Evolutionary conservation across 2,329 filamentous ascomycete species (phyloP).

Genomic region (Pseudocercospora macadamiae): DNA sequence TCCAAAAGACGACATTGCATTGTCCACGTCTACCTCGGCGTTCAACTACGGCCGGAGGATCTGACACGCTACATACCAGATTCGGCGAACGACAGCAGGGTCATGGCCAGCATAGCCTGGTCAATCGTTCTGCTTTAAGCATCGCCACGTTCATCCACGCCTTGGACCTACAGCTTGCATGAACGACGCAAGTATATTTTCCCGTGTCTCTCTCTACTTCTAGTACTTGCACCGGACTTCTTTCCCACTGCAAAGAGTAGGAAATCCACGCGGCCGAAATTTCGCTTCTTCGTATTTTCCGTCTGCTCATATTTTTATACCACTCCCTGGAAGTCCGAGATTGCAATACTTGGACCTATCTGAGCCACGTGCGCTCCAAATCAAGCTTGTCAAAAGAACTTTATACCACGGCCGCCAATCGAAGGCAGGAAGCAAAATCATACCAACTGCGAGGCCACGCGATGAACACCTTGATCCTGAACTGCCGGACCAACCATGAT

Average conservation of each 20-base stretch:
- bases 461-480: not conserved
- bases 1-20: too few species aligned
- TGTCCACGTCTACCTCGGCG: too few species aligned
- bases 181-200: not conserved
- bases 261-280: not conserved
- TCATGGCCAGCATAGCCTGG: not conserved
- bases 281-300: not conserved
- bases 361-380: slow-evolving; percentile 3
- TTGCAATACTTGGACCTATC: slow-evolving; percentile 6
- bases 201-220: not conserved
- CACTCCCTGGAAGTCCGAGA: not conserved
- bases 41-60: too few species aligned
- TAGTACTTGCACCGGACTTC: not conserved
- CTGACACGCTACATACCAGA: too few species aligned
- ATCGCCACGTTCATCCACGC: not conserved
- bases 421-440: slow-evolving; percentile 1
- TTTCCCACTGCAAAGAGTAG: not conserved
- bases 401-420: slow-evolving; percentile 1
- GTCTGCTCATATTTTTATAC: slow-evolving; percentile 1
- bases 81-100: not conserved
- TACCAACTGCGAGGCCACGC: slow-evolving; percentile 4
- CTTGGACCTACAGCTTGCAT: not conserved
- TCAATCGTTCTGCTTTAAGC: not conserved
- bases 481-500: not conserved
- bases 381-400: not conserved